Evolutionary conservation across 305 asterid species (phyloP).

Genomic region (Ajuga reptans): DNA sequence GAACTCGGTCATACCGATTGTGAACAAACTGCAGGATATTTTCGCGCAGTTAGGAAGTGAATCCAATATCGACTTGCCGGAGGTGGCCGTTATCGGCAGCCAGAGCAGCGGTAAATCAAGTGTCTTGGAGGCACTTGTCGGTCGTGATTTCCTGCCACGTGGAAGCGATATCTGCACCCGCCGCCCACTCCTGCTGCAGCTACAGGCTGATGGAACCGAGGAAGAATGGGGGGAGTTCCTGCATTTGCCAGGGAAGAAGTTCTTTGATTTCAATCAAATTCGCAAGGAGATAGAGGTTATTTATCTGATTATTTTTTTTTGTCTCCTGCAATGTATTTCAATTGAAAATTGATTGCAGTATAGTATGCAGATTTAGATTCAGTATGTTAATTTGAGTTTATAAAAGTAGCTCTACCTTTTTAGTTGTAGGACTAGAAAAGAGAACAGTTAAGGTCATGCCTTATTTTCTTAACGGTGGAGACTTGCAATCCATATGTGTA

Average conservation of each 20-base stretch:
- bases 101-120: conserved; percentile 99
- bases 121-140: conserved; percentile 90
- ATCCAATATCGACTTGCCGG: conserved; percentile 88
- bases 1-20: conserved; percentile 78
- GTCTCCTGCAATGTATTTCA: neutral
- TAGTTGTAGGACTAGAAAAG: too few relatives aligned
- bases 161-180: conserved; percentile 92
- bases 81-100: conserved; percentile 96
- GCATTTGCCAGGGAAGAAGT: conserved; percentile 66
- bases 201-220: conserved; percentile 48
- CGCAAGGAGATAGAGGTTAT: conserved; percentile 81
- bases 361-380: too few relatives aligned
- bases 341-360: too few relatives aligned
- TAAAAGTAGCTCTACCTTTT: too few relatives aligned
- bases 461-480: too few relatives aligned
- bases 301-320: too few relatives aligned
- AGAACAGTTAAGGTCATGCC: too few relatives aligned
- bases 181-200: conserved; percentile 87
- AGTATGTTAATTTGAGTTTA: too few relatives aligned
- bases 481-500: too few relatives aligned
- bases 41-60: conserved; percentile 85
- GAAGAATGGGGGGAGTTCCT: conserved; percentile 96
- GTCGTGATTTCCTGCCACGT: conserved; percentile 96
- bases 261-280: conserved; percentile 68
- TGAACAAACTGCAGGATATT: conserved; percentile 86